Evolutionary conservation across 2,329 filamentous ascomycete genomes (phyloP).

Genomic region (Fusarium napiforme): DNA sequence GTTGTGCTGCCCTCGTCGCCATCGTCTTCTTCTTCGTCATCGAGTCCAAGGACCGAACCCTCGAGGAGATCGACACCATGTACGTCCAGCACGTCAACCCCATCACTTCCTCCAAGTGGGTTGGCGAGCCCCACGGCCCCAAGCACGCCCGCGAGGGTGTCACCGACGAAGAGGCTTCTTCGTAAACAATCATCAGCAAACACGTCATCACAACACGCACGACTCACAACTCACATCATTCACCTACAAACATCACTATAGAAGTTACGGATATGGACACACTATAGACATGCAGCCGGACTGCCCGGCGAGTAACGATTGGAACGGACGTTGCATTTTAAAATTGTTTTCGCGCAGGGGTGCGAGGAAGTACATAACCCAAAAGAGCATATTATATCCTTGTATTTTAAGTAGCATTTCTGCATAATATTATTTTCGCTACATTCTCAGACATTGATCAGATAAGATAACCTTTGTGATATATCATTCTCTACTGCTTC

Average conservation of each 20-base stretch:
- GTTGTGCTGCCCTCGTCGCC: slow-evolving; percentile 69
- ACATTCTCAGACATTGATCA: background rate
- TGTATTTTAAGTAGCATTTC: slow-evolving; percentile 28
- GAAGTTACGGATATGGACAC: background rate
- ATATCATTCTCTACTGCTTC: background rate
- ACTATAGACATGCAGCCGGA: slow-evolving; percentile 22
- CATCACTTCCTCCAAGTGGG: slow-evolving; percentile 54
- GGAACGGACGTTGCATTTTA: slow-evolving; percentile 29
- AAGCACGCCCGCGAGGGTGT: slow-evolving; percentile 26
- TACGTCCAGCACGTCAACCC: slow-evolving; percentile 67
- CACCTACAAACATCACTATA: background rate
- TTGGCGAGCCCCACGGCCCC: slow-evolving; percentile 2
- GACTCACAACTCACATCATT: background rate
- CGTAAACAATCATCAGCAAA: slow-evolving; percentile 8
- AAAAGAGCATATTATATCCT: slow-evolving; percentile 34
- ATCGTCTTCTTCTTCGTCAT: slow-evolving; percentile 82
- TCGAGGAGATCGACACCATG: slow-evolving; percentile 84
- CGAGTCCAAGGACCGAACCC: slow-evolving; percentile 75
- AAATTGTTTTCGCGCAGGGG: slow-evolving; percentile 5
- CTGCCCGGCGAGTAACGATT: slow-evolving; percentile 29
- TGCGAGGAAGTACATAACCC: slow-evolving; percentile 14
- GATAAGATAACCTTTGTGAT: background rate
- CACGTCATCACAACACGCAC: background rate
- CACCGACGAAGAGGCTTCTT: slow-evolving; percentile 35
- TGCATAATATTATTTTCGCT: slow-evolving; percentile 29